Evolutionary conservation across 345 rosid species (phyloP).

Genomic region (Linum lewisii): DNA sequence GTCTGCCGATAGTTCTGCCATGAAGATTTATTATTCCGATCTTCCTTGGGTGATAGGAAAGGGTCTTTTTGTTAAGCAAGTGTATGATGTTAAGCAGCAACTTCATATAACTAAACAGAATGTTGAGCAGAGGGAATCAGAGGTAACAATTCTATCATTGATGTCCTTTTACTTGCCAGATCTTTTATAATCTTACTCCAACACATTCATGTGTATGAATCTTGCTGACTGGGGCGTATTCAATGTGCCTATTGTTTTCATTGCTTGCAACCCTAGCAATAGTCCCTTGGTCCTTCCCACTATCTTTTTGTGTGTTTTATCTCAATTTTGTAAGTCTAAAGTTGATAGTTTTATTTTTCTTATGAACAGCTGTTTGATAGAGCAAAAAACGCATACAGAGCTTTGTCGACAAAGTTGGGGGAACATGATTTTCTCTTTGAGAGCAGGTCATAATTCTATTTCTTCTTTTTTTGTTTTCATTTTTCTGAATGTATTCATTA

Average conservation of each 20-base stretch:
- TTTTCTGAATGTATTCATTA: background rate
- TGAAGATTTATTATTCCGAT: constrained; percentile 64
- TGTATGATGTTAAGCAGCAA: constrained; percentile 42
- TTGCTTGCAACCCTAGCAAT: too few relatives aligned
- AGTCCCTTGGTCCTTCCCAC: too few relatives aligned
- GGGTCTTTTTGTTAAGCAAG: constrained; percentile 50
- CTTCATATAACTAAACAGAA: constrained; percentile 75
- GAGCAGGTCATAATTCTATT: constrained; percentile 42
- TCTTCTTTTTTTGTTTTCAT: background rate
- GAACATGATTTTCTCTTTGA: constrained; percentile 61
- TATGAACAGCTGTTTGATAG: constrained; percentile 62
- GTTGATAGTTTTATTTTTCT: background rate
- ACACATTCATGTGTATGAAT: too few relatives aligned
- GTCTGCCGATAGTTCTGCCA: constrained; percentile 47
- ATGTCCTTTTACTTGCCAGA: background rate
- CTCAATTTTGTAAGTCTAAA: background rate
- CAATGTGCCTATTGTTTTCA: too few relatives aligned
- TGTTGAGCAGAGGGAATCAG: constrained; percentile 47
- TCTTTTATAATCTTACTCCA: background rate
- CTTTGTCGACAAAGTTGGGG: constrained; percentile 75
- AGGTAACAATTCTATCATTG: constrained; percentile 36
- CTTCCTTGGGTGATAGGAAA: constrained; percentile 90
- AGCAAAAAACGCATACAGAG: constrained; percentile 59
- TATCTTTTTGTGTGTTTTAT: background rate
- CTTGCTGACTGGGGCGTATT: too few relatives aligned